These are phyloP conservation scores for Colletotrichum brevisporum DNA, from an alignment of 2,329 filamentous ascomycete species.

Conservation along the genomic window DNA sequence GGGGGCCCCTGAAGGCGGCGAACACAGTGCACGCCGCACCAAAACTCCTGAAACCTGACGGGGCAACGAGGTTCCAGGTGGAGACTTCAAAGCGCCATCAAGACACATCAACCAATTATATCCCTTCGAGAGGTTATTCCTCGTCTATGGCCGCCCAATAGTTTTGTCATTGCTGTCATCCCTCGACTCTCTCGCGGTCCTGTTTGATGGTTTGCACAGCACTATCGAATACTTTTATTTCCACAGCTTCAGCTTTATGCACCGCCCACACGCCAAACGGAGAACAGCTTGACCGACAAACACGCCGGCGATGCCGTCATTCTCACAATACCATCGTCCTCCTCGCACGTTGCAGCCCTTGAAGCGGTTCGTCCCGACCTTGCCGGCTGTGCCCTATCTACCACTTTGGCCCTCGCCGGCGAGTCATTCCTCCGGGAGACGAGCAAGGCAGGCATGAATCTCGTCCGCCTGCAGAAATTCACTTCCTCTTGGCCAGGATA, in stretches of 20 bases:
- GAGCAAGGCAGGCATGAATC: neutral
- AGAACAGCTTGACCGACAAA: no score
- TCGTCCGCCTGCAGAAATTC: conserved; percentile 6
- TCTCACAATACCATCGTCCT: no score
- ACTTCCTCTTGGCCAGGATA: conserved; percentile 66
- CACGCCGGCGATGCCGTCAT: no score
- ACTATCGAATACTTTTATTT: neutral
- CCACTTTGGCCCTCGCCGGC: neutral
- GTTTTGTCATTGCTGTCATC: conserved; percentile 14
- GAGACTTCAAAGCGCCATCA: neutral
- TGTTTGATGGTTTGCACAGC: conserved; percentile 1
- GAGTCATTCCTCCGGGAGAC: conserved; percentile 24
- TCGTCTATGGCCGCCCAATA: conserved; percentile 16
- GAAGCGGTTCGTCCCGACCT: conserved; percentile 26
- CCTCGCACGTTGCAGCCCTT: conserved; percentile 9
- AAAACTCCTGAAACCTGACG: conserved; percentile 49
- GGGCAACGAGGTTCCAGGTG: conserved; percentile 46
- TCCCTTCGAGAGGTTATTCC: neutral
- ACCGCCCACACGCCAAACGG: neutral
- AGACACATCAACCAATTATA: conserved; percentile 4
- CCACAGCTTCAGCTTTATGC: neutral
- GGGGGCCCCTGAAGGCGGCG: neutral
- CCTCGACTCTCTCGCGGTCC: neutral
- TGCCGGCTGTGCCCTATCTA: neutral
- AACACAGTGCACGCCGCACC: conserved; percentile 22